A percentile compares a stretch with the other conserved stretches of the same genome.
Conservation (phyloP, 768 basidiomycete species). For the Tulasnella sp. region DNA sequence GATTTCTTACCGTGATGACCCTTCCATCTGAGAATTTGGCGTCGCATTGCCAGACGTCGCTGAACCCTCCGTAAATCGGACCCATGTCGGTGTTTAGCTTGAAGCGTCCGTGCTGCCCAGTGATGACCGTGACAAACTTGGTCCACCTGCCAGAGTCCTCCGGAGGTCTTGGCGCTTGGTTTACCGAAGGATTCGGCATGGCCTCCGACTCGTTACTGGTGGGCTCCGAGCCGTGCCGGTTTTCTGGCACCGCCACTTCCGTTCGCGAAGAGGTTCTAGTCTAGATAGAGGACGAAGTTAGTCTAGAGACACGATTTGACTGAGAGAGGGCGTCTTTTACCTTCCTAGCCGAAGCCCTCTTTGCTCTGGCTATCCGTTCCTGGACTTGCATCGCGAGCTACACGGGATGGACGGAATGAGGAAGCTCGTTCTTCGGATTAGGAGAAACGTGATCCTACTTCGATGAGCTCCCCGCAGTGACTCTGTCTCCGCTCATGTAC, state of each 20-base stretch:
- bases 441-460: neutral
- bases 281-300: neutral
- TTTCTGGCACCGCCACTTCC: neutral
- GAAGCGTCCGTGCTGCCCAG: neutral
- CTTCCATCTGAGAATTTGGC: constrained; percentile 1
- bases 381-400: neutral
- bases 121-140: neutral
- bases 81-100: neutral
- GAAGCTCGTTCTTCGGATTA: too few relatives aligned
- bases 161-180: neutral
- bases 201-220: neutral
- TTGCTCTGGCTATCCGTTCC: neutral
- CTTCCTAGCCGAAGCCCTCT: too few relatives aligned
- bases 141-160: neutral
- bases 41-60: constrained; percentile 17
- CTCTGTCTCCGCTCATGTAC: neutral
- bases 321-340: too few relatives aligned
- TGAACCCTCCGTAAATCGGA: constrained; percentile 6
- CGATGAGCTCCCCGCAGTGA: neutral
- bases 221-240: neutral
- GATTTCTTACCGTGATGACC: neutral
- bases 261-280: neutral
- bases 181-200: neutral
- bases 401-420: too few relatives aligned
- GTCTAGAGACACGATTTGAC: too few relatives aligned